Evolutionary conservation across 202 grass and related monocot species (phyloP).

Genomic region (Panicum virgatum): DNA sequence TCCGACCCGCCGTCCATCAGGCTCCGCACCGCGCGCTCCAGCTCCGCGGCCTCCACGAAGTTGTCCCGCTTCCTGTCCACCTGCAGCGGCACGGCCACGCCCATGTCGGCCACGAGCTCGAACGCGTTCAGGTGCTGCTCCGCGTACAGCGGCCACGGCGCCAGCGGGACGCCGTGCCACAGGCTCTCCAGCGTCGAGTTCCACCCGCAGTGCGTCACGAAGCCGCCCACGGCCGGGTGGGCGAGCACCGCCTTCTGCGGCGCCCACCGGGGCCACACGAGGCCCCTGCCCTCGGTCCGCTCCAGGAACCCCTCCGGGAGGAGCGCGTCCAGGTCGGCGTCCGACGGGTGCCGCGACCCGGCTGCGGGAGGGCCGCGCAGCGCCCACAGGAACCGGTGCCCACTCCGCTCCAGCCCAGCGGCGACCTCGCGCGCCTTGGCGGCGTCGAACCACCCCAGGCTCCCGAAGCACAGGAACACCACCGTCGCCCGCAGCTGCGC

Average conservation of each 20-base stretch:
- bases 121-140: slow-evolving; percentile 69
- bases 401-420: slow-evolving; percentile 41
- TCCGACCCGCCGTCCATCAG: slow-evolving; percentile 44
- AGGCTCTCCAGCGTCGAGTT: slow-evolving; percentile 56
- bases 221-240: slow-evolving; percentile 52
- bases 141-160: slow-evolving; percentile 46
- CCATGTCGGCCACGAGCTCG: slow-evolving; percentile 26
- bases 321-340: slow-evolving; percentile 38
- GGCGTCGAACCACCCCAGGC: slow-evolving; percentile 55
- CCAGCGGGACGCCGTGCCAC: slow-evolving; percentile 58
- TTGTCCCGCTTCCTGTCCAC: slow-evolving; percentile 33
- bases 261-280: slow-evolving; percentile 55
- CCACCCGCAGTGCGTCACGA: slow-evolving; percentile 68
- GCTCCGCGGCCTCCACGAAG: slow-evolving; percentile 48
- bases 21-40: slow-evolving; percentile 49
- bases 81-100: slow-evolving; percentile 35
- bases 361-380: slow-evolving; percentile 3
- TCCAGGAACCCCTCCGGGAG: slow-evolving; percentile 61
- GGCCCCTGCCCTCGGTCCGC: slow-evolving; percentile 39
- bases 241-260: slow-evolving; percentile 51
- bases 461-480: slow-evolving; percentile 78
- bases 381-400: slow-evolving; percentile 57
- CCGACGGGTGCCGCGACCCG: slow-evolving; percentile 36
- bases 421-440: slow-evolving; percentile 43
- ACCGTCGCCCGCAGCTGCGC: slow-evolving; percentile 58